Evolutionary conservation across 1,284 basidiomycete species (phyloP).

Genomic region (Marasmius tenuissimus): DNA sequence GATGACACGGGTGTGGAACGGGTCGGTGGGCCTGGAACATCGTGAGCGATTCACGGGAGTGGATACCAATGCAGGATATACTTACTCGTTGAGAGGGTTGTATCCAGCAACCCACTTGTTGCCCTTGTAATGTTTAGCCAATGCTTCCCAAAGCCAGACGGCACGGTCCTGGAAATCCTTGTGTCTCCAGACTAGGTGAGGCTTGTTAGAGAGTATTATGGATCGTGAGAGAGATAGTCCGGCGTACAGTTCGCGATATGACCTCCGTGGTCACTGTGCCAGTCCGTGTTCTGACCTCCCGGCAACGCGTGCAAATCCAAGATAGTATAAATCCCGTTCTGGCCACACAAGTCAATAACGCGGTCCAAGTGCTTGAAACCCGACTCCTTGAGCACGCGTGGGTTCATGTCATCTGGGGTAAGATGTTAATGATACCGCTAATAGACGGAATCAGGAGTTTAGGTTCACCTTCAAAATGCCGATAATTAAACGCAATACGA

Average conservation of each 20-base stretch:
- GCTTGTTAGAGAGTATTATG: background rate
- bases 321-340: constrained; percentile 57
- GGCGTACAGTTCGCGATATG: constrained; percentile 49
- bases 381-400: constrained; percentile 55
- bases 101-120: constrained; percentile 68
- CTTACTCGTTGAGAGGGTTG: constrained; percentile 73
- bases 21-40: constrained; percentile 44
- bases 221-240: background rate
- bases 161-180: constrained; percentile 69
- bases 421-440: background rate
- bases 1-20: constrained; percentile 45
- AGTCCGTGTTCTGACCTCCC: constrained; percentile 56
- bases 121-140: constrained; percentile 59
- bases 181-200: constrained; percentile 53
- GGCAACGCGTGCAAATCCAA: constrained; percentile 56
- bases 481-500: constrained; percentile 65
- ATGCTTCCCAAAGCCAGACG: constrained; percentile 61
- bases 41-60: background rate
- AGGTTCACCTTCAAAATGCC: constrained; percentile 58
- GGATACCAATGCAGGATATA: constrained; percentile 24
- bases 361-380: constrained; percentile 60
- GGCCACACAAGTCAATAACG: constrained; percentile 51
- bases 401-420: constrained; percentile 59
- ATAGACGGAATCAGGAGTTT: background rate
- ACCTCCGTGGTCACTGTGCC: constrained; percentile 53